These are phyloP conservation scores for Stagonosporopsis tanaceti DNA, from an alignment of 2,329 filamentous ascomycete species.

Conservation along the genomic window DNA sequence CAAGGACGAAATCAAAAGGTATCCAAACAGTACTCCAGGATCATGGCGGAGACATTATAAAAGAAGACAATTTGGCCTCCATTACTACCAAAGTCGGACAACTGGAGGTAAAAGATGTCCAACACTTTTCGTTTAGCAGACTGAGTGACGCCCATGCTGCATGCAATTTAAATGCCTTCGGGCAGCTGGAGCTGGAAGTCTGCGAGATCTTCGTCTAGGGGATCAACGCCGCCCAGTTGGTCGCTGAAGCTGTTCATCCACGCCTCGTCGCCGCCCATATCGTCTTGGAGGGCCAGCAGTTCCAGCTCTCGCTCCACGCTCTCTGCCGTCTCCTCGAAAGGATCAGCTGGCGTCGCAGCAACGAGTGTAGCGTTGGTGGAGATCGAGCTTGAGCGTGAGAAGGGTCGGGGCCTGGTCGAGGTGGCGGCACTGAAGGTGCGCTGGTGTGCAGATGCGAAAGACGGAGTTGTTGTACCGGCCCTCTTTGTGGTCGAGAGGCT, in stretches of 20 bases:
- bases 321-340: constrained; percentile 41
- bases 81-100: neutral
- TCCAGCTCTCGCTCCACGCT: constrained; percentile 47
- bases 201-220: constrained; percentile 40
- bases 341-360: constrained; percentile 16
- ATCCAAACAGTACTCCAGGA: constrained; percentile 18
- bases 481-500: constrained; percentile 34
- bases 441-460: constrained; percentile 28
- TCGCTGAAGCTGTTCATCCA: constrained; percentile 43
- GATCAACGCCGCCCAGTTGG: constrained; percentile 35
- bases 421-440: constrained; percentile 26
- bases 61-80: constrained; percentile 17
- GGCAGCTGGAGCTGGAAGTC: constrained; percentile 46
- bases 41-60: constrained; percentile 8
- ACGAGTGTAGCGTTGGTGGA: constrained; percentile 44
- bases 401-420: constrained; percentile 26
- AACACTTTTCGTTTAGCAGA: neutral
- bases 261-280: constrained; percentile 40
- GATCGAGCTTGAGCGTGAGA: constrained; percentile 47
- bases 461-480: constrained; percentile 22
- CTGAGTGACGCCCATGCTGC: neutral
- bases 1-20: constrained; percentile 7
- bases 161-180: constrained; percentile 33
- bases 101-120: neutral
- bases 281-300: constrained; percentile 36